Percentiles rank a stretch among this genome's conserved stretches.
Conservation (phyloP, 345 rosid species). For the Eucalyptus decipiens region DNA sequence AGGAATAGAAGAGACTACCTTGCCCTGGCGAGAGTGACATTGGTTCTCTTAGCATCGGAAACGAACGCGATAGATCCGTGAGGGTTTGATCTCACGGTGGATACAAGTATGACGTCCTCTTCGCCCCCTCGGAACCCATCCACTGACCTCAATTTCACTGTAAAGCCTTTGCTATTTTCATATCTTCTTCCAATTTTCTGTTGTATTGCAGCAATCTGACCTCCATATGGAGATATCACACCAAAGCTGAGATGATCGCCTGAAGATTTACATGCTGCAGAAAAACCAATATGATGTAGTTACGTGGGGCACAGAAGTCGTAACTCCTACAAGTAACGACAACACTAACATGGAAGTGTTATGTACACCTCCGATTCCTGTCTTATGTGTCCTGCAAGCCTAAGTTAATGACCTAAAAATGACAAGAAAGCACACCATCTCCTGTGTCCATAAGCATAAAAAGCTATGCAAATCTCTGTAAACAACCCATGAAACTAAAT, state of each 20-base stretch:
- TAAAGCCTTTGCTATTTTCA: not conserved
- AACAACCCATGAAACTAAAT: not conserved
- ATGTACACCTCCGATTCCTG: not conserved
- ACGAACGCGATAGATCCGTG: slow-evolving; percentile 8
- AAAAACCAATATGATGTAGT: not conserved
- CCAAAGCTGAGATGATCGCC: not conserved
- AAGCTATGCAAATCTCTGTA: not conserved
- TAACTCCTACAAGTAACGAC: not conserved
- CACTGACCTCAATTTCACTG: slow-evolving; percentile 4
- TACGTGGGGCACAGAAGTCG: not conserved
- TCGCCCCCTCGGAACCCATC: slow-evolving; percentile 17
- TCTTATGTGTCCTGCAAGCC: not conserved
- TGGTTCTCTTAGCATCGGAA: not conserved
- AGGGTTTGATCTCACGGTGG: slow-evolving; percentile 8
- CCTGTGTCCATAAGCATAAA: not conserved
- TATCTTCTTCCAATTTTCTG: not conserved
- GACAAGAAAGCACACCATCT: not conserved
- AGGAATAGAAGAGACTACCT: not conserved
- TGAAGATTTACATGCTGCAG: not conserved
- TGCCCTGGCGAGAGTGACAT: slow-evolving; percentile 17
- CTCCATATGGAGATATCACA: slow-evolving; percentile 6
- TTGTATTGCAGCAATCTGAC: slow-evolving; percentile 6
- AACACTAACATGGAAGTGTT: not conserved
- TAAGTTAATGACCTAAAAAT: not conserved
- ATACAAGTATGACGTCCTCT: slow-evolving; percentile 5